Evolutionary conservation across 352 stramenopile species (phyloP).

Genomic region (Peronospora farinosa): DNA sequence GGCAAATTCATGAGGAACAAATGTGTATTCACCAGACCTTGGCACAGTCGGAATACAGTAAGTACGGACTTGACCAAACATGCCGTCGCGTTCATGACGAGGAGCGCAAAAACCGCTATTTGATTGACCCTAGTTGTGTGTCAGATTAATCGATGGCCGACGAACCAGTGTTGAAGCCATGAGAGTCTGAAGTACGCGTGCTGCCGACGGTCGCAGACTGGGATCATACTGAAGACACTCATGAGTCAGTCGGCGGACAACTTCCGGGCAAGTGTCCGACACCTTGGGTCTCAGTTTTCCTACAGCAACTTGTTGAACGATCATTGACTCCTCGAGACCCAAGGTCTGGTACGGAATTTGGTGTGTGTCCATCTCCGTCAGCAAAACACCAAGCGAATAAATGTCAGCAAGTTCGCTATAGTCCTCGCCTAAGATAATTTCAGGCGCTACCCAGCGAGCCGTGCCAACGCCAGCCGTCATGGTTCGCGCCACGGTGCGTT

Average conservation of each 20-base stretch:
- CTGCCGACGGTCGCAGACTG: constrained; percentile 53
- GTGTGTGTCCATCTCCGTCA: constrained; percentile 67
- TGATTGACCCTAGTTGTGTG: constrained; percentile 25
- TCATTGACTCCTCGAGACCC: constrained; percentile 68
- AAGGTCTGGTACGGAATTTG: constrained; percentile 65
- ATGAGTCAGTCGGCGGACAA: constrained; percentile 69
- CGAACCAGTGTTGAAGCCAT: constrained; percentile 57
- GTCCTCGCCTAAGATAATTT: constrained; percentile 75
- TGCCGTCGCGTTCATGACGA: constrained; percentile 21
- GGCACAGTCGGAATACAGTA: constrained; percentile 17
- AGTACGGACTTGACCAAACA: constrained; percentile 21
- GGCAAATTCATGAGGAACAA: constrained; percentile 12
- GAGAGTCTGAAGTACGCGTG: constrained; percentile 65
- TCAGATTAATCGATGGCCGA: constrained; percentile 39
- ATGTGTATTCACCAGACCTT: constrained; percentile 18
- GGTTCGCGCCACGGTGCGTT: constrained; percentile 65
- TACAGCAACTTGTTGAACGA: constrained; percentile 74
- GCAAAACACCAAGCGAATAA: constrained; percentile 65
- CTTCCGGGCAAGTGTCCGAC: constrained; percentile 67
- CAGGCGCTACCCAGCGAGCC: constrained; percentile 63
- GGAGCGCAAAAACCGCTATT: constrained; percentile 10
- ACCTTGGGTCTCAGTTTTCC: constrained; percentile 73
- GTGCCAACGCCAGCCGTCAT: constrained; percentile 75
- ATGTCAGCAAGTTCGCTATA: constrained; percentile 70
- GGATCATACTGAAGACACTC: constrained; percentile 80